Evolutionary conservation across 1,284 basidiomycete species (phyloP).

Genomic region (Apiotrichum veenhuisii): DNA sequence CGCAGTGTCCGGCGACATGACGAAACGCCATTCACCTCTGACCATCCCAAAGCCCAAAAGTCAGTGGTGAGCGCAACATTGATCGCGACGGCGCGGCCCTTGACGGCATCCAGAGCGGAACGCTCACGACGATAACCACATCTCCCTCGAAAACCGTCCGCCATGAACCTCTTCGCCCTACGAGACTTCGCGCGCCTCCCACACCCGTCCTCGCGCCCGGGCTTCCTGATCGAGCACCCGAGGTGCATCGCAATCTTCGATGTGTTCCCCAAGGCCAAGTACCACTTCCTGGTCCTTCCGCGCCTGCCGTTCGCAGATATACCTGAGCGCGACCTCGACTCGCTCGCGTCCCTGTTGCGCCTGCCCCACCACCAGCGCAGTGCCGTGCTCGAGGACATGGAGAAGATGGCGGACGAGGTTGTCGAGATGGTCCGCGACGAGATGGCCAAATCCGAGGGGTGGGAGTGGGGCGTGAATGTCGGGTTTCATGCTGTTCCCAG

Average conservation of each 20-base stretch:
- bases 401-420: conserved; percentile 57
- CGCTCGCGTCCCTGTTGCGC: conserved; percentile 60
- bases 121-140: too few relatives aligned
- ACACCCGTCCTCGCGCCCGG: conserved; percentile 57
- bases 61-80: too few relatives aligned
- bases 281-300: conserved; percentile 77
- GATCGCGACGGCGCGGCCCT: too few relatives aligned
- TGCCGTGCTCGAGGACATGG: conserved; percentile 58
- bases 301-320: conserved; percentile 49
- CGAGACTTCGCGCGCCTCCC: conserved; percentile 59
- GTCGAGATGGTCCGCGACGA: conserved; percentile 67
- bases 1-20: too few relatives aligned
- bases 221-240: conserved; percentile 62
- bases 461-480: conserved; percentile 70
- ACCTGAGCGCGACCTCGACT: conserved; percentile 53
- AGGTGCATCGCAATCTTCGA: conserved; percentile 74
- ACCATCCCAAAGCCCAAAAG: too few relatives aligned
- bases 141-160: too few relatives aligned
- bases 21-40: too few relatives aligned
- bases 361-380: conserved; percentile 48
- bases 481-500: conserved; percentile 82
- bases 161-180: conserved; percentile 54
- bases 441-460: conserved; percentile 73
- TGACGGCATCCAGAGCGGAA: too few relatives aligned
- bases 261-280: conserved; percentile 75